These are phyloP conservation scores for Bryoerythrophyllum caledonicum DNA, from an alignment of 225 moss, liverwort and hornwort genomes.

Conservation along the genomic window DNA sequence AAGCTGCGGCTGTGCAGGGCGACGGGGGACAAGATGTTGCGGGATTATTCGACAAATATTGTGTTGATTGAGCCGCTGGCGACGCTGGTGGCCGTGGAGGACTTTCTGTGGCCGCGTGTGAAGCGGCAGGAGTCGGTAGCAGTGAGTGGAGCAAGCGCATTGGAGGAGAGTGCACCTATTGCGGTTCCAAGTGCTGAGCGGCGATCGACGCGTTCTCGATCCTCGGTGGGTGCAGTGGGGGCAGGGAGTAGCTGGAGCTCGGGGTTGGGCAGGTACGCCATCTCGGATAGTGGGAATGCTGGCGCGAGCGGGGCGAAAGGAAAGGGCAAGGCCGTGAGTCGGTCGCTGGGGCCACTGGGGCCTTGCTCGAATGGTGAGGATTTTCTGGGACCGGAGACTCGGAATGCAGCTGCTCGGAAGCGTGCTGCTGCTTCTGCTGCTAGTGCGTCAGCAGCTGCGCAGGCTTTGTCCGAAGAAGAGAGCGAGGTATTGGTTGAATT, in stretches of 20 bases:
- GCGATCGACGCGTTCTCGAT: conserved; percentile 80
- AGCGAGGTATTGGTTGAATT: conserved; percentile 48
- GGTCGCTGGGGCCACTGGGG: conserved; percentile 61
- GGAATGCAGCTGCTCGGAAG: conserved; percentile 95
- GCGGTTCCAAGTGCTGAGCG: conserved; percentile 61
- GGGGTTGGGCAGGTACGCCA: too few relatives aligned
- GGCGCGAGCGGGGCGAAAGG: conserved; percentile 73
- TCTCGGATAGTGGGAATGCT: too few relatives aligned
- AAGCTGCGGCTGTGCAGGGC: conserved; percentile 92
- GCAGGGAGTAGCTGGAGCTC: conserved; percentile 48
- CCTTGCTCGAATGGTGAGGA: conserved; percentile 62
- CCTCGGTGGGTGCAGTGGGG: conserved; percentile 56
- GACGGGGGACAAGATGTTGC: conserved; percentile 74
- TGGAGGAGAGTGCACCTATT: conserved; percentile 62
- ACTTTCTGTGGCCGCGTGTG: conserved; percentile 98
- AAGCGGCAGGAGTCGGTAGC: conserved; percentile 69
- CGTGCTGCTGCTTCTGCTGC: conserved; percentile 90
- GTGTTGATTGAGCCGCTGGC: conserved; percentile 96
- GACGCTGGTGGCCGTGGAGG: conserved; percentile 88
- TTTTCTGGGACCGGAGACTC: conserved; percentile 88
- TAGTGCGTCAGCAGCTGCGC: conserved; percentile 61
- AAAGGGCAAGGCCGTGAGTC: conserved; percentile 87
- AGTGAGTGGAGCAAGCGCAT: conserved; percentile 55
- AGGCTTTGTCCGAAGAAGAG: conserved; percentile 65
- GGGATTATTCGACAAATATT: conserved; percentile 90